phyloP scores from a whole-genome alignment of 1,284 basidiomycete genomes.

The Apiotrichum sp. region DNA sequence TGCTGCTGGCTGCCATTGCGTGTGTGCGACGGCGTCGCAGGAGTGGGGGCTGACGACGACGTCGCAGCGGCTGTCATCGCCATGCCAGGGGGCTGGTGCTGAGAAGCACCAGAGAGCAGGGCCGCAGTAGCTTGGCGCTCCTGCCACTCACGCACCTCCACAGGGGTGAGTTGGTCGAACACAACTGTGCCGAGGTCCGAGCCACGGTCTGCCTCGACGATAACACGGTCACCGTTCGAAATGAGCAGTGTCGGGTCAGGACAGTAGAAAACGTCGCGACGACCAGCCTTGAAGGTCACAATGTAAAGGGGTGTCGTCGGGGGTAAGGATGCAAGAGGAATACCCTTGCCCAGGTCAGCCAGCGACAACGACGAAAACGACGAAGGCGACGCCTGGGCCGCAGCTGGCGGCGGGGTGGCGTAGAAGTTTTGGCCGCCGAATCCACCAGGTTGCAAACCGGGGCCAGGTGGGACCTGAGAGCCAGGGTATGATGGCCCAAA shows the following conservation, averaged over 20 bases:
- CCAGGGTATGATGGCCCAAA: slow-evolving; percentile 3
- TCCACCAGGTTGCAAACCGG: not conserved
- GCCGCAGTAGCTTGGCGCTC: slow-evolving; percentile 56
- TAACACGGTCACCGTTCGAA: slow-evolving; percentile 79
- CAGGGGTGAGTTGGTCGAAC: slow-evolving; percentile 81
- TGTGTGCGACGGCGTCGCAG: slow-evolving; percentile 3
- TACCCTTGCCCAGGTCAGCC: slow-evolving; percentile 79
- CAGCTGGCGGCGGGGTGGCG: slow-evolving; percentile 7
- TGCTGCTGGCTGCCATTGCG: slow-evolving; percentile 12
- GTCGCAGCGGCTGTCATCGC: slow-evolving; percentile 29
- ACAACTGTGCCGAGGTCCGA: slow-evolving; percentile 86
- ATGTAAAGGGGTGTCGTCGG: slow-evolving; percentile 85
- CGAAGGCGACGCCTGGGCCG: slow-evolving; percentile 28
- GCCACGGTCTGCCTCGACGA: slow-evolving; percentile 90
- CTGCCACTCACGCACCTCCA: slow-evolving; percentile 86
- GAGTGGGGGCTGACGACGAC: not conserved
- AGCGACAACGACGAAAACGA: slow-evolving; percentile 40
- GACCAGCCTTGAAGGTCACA: slow-evolving; percentile 93
- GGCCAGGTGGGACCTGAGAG: not conserved
- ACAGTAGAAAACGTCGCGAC: slow-evolving; percentile 89
- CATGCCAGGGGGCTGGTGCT: slow-evolving; percentile 47
- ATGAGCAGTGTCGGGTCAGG: slow-evolving; percentile 56
- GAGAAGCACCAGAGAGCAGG: slow-evolving; percentile 39
- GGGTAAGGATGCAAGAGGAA: slow-evolving; percentile 76
- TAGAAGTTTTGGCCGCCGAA: slow-evolving; percentile 1